Evolutionary conservation across 1,139 yeast genomes (phyloP), one percentile per base, ranked within the genome.

Genomic region (Candida sojae): DNA sequence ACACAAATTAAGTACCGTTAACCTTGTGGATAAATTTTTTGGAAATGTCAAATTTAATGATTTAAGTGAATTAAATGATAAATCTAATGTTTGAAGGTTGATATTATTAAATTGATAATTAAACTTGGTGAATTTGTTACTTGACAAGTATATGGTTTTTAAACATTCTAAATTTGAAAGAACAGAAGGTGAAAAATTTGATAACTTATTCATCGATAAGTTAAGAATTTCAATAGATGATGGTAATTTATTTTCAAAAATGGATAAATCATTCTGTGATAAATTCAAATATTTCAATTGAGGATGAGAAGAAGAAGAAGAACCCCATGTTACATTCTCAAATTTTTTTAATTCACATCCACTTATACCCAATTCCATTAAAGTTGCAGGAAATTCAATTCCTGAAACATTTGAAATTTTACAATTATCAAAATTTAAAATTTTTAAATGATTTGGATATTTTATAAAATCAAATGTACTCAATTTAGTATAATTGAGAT

Each of bases 401-500:
- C 54, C 46, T 28, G 46, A 46, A 8, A 62, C 37, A 2, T 25
- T 37, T 11, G 45, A 34, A 12, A 64, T 41, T 13, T 44, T 28
- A 45, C 65, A 63, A 42, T 57, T 59, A 49, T 64, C 68, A 38
- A 64, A 49, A 49, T 60, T 63, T 30, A 65, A 44, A 6, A 61
- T 56, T 39, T 48, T 48, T 5, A 63, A 44, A 10, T 48, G 33
- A 2, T 43, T 26, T n/a, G 65, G 61, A 25, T 63, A 53, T 36
- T 55, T 51, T 25, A 65, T 49, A 11, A 53, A 52, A 4, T 46
- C 29, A 9, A 63, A 34, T 9, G 42, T 45, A 7, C 45, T 48
- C 12, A 65, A 43, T n/a, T 45, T 33, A 45, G 62, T 65, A 39
- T 51, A 52, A 46, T 63, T 58, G 11, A 64, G 32, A 44, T 61